These are phyloP conservation scores for Diplodia intermedia DNA, from an alignment of 2,329 filamentous ascomycete genomes.

Conservation along the genomic window DNA sequence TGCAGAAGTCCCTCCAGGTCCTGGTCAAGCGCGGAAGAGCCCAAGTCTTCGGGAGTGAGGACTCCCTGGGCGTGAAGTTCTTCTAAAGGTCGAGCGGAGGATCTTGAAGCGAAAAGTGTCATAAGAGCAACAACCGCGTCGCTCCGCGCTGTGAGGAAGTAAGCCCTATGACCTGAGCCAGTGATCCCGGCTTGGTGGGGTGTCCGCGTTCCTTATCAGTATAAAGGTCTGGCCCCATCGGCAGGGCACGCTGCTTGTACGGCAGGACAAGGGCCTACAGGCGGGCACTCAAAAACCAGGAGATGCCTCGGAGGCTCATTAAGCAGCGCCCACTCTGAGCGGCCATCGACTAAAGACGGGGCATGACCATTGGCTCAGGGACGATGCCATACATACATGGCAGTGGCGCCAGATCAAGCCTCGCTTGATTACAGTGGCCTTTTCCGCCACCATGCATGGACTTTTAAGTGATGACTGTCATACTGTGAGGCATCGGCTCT, in stretches of 20 bases:
- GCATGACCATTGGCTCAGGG: background rate
- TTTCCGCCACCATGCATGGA: background rate
- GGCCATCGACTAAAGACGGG: background rate
- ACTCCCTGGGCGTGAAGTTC: conserved; percentile 93
- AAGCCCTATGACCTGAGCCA: background rate
- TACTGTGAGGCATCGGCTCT: background rate
- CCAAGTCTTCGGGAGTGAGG: conserved; percentile 89
- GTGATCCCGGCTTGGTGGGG: background rate
- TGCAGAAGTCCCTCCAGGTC: conserved; percentile 78
- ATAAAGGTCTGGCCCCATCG: background rate
- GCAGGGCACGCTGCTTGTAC: background rate
- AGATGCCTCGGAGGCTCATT: background rate
- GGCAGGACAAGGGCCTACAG: background rate
- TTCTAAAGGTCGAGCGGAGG: conserved; percentile 65
- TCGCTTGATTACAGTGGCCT: background rate
- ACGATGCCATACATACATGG: background rate
- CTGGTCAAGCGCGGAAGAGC: conserved; percentile 90
- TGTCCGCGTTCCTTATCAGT: background rate
- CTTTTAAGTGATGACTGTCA: background rate
- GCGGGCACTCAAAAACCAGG: background rate
- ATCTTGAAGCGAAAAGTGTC: background rate
- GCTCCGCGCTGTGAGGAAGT: background rate
- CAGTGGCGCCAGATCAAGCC: background rate
- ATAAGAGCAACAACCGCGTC: background rate
- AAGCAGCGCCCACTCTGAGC: background rate